These are phyloP conservation scores for Gelatoporia subvermispora DNA, from an alignment of 768 basidiomycete species.

Conservation along the genomic window DNA sequence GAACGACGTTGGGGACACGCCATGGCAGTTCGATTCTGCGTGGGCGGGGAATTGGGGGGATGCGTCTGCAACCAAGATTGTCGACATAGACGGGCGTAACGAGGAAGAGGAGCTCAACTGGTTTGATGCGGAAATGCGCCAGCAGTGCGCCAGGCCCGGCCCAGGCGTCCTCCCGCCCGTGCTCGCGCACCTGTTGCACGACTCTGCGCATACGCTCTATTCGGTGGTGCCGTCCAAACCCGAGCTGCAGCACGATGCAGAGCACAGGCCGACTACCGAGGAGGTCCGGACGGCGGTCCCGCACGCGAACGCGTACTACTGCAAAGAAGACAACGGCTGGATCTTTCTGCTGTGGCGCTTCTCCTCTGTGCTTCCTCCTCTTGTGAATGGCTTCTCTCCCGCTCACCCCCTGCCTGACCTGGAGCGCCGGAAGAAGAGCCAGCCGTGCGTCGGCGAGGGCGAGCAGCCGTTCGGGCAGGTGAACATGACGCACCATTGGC, in stretches of 20 bases:
- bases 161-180: constrained; percentile 65
- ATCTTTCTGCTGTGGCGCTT: constrained; percentile 68
- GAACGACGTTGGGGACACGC: constrained; percentile 4
- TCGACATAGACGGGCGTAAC: constrained; percentile 55
- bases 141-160: constrained; percentile 52
- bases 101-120: constrained; percentile 59
- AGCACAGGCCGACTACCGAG: constrained; percentile 44
- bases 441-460: constrained; percentile 49
- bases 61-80: constrained; percentile 12
- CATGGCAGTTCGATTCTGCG: constrained; percentile 6
- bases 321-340: constrained; percentile 80
- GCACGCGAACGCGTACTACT: constrained; percentile 81
- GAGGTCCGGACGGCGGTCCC: constrained; percentile 69
- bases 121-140: constrained; percentile 57
- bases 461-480: constrained; percentile 39
- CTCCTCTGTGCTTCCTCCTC: constrained; percentile 55
- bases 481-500: constrained; percentile 80
- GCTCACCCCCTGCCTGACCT: constrained; percentile 47
- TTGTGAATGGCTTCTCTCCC: constrained; percentile 29
- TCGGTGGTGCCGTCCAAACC: constrained; percentile 43
- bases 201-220: constrained; percentile 68
- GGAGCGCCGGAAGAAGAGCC: constrained; percentile 39
- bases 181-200: constrained; percentile 62
- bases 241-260: not conserved
- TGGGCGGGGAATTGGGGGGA: constrained; percentile 7